Evolutionary conservation across 2,329 filamentous ascomycete genomes (phyloP).

Genomic region (Neonectria ditissima): DNA sequence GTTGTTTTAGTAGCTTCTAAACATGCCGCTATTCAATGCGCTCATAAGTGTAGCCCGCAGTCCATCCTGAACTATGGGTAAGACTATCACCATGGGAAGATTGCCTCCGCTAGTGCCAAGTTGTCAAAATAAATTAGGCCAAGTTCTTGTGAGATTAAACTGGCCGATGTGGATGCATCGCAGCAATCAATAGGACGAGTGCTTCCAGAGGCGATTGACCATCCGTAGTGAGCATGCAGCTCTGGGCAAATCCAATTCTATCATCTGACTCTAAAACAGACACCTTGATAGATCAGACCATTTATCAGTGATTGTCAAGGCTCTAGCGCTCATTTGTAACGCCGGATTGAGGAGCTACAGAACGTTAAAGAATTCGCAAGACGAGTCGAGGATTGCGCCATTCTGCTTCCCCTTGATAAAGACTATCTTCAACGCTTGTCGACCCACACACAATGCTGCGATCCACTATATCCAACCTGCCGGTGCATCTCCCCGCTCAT

Average conservation of each 20-base stretch:
- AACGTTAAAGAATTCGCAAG: slow-evolving; percentile 33
- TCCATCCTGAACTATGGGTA: too few species aligned
- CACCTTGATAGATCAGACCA: neutral
- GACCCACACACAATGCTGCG: slow-evolving; percentile 18
- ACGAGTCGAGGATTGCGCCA: slow-evolving; percentile 36
- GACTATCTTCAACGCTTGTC: neutral
- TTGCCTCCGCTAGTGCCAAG: too few species aligned
- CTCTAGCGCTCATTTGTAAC: slow-evolving; percentile 12
- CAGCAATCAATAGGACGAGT: too few species aligned
- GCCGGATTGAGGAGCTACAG: neutral
- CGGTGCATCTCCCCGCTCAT: slow-evolving; percentile 20
- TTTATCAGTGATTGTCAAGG: neutral
- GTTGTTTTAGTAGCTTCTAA: neutral
- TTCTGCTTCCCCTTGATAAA: slow-evolving; percentile 15
- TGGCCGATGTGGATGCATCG: too few species aligned
- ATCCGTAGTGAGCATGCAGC: too few species aligned
- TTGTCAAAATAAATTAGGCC: too few species aligned
- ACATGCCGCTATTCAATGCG: neutral
- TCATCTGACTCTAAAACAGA: neutral
- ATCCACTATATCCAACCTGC: slow-evolving; percentile 10
- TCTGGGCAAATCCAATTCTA: neutral
- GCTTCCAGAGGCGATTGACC: too few species aligned
- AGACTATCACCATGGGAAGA: too few species aligned
- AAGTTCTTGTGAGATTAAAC: too few species aligned
- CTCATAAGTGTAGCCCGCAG: neutral